Percentiles rank a stretch among this genome's conserved stretches.
These are phyloP conservation scores for Oryza brachyantha DNA, from an alignment of 176 grass and related monocot genomes.

Conservation along the genomic window DNA sequence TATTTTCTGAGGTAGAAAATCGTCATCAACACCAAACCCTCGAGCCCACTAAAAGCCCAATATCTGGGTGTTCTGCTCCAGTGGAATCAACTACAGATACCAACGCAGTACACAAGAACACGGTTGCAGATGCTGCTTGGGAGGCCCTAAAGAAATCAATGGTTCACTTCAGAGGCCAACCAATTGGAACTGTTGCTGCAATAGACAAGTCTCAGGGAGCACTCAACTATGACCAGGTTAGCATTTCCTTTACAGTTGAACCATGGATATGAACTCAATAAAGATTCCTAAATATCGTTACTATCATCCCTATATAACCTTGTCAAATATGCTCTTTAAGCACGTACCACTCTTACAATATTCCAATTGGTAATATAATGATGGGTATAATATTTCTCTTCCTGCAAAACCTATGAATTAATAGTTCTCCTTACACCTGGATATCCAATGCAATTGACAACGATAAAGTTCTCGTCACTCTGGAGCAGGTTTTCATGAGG, in stretches of 20 bases:
- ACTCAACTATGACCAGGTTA: constrained; percentile 95
- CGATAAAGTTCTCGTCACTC: neutral
- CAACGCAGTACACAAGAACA: constrained; percentile 35
- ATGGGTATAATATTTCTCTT: constrained; percentile 12
- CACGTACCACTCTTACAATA: constrained; percentile 18
- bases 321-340: neutral
- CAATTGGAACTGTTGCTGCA: constrained; percentile 89
- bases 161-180: constrained; percentile 58
- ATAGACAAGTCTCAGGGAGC: constrained; percentile 65
- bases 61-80: constrained; percentile 9
- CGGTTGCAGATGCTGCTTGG: constrained; percentile 69
- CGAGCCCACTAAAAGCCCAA: constrained; percentile 34
- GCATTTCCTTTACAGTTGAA: constrained; percentile 29
- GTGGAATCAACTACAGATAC: constrained; percentile 28
- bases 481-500: constrained; percentile 86
- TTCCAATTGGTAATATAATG: constrained; percentile 5
- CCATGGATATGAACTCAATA: neutral
- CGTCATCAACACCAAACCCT: constrained; percentile 17
- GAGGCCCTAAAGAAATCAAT: constrained; percentile 64
- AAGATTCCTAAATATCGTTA: neutral
- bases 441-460: constrained; percentile 12
- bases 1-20: constrained; percentile 38
- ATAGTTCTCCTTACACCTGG: constrained; percentile 22
- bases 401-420: neutral
- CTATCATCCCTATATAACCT: constrained; percentile 1